phyloP scores from a whole-genome alignment of 331 rosid species.

The Acacia pycnantha region DNA sequence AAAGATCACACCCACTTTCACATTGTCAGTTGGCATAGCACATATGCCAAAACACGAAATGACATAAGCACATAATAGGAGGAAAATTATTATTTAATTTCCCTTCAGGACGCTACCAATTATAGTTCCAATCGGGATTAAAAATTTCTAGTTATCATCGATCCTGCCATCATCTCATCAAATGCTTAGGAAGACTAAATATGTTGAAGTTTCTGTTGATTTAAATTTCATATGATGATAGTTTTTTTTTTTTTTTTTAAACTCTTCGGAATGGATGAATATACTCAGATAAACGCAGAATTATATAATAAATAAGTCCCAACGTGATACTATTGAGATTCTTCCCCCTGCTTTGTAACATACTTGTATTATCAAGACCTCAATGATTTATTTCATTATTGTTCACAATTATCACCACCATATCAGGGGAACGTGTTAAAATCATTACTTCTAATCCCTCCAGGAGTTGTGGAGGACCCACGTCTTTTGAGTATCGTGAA shows the following conservation, averaged over 20 bases:
- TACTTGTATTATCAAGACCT: neutral
- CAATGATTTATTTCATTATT: constrained; percentile 1
- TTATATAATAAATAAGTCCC: neutral
- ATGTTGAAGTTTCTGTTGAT: neutral
- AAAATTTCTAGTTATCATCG: neutral
- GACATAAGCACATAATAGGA: neutral
- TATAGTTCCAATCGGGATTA: neutral
- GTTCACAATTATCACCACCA: neutral
- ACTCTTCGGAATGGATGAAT: neutral
- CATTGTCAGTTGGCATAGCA: constrained; percentile 10
- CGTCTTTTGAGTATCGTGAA: neutral
- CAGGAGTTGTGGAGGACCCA: neutral
- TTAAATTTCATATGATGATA: neutral
- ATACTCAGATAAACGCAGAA: neutral
- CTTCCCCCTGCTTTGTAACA: neutral
- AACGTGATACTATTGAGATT: constrained; percentile 16
- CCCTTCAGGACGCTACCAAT: neutral
- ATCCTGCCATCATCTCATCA: constrained; percentile 18
- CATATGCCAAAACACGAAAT: constrained; percentile 24
- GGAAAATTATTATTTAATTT: neutral
- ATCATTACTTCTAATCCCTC: neutral
- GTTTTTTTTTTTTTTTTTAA: neutral
- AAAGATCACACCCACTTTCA: constrained; percentile 9
- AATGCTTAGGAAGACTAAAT: neutral
- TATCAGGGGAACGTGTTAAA: constrained; percentile 4